Base-by-base conservation (phyloP, 345 rosid genomes). In the Triadica sebifera region DNA sequence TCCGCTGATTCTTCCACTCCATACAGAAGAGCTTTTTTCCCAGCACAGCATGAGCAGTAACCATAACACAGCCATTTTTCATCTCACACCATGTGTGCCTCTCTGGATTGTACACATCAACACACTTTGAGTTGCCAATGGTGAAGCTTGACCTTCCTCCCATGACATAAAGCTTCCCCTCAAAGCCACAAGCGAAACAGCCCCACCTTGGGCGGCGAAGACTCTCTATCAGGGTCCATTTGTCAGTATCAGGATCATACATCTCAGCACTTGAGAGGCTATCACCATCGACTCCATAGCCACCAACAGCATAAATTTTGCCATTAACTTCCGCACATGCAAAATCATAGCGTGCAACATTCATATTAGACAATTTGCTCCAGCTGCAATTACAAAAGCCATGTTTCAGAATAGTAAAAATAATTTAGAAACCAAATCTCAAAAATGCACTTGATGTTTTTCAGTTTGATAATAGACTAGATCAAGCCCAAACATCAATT, bases 131-230 rank as follows among this genome's bases (percentile, higher is more conserved):
- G 81, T 91, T 87, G 7, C 99, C 97, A 63, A 95, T 95, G 1
- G 93, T 90, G 86, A 91, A 95, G 85, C 86, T 90, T 2, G 99
- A 95, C 79, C 98, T 90, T 69, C 99, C 99, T 51, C 99, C 98
- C 88, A 93, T 88, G 47, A 95, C 87, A 15, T 93, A 93, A 43
- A 93, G 92, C 80, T 90, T 93, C 56, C 97, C 96, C 5, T 87
- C 87, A 53, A 93, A 86, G 50, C 92, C 71, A 17, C 88, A 90
- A 12, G 93, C 99, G 22, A 95, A 93, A 65, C 94, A 89, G 2
- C 94, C 97, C 92, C 92, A 88, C 59, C 99, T 83, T 0, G 98
- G 96, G 63, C 96, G 83, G 75, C 97, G 89, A 1, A 93, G 86
- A 77, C 87, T 81, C 82, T 95, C 92, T 62, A 93, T 83, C 71